Percentiles rank a stretch among this genome's conserved stretches.
phyloP scores from a whole-genome alignment of 176 grass and related monocot genomes.

The Ensete ventricosum region DNA sequence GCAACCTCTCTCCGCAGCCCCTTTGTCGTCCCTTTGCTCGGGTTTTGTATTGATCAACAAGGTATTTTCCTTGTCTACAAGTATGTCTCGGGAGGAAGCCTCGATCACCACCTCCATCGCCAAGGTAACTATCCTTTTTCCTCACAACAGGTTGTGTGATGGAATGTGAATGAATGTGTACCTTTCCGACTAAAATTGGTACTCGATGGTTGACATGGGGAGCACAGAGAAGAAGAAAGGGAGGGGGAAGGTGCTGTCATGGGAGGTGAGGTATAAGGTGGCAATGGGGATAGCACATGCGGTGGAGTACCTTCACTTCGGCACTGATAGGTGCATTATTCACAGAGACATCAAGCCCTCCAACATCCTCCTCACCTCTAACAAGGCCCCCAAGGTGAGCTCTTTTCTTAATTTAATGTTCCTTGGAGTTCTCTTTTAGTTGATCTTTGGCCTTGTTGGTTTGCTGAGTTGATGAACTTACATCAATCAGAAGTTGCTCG shows the following conservation, averaged over 20 bases:
- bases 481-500: background rate
- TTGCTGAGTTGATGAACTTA: background rate
- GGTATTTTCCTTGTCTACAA: conserved; percentile 46
- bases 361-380: conserved; percentile 46
- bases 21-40: conserved; percentile 37
- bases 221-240: conserved; percentile 13
- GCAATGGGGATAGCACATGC: conserved; percentile 35
- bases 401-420: conserved; percentile 2
- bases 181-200: background rate
- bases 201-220: background rate
- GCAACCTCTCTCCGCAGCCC: conserved; percentile 27
- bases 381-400: conserved; percentile 37
- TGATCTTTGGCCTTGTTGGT: background rate
- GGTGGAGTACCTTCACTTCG: conserved; percentile 34
- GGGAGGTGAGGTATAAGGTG: conserved; percentile 41
- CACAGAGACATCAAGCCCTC: conserved; percentile 52
- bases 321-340: conserved; percentile 33
- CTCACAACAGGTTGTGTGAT: background rate
- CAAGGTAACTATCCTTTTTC: background rate
- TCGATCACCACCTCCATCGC: conserved; percentile 34
- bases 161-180: background rate
- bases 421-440: background rate
- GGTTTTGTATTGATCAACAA: conserved; percentile 36
- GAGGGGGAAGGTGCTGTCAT: conserved; percentile 36
- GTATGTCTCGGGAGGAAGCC: conserved; percentile 39